A percentile compares a stretch with the other conserved stretches of the same genome.
Evolutionary conservation across 345 rosid species (phyloP).

Genomic region (Rhizophora apiculata): DNA sequence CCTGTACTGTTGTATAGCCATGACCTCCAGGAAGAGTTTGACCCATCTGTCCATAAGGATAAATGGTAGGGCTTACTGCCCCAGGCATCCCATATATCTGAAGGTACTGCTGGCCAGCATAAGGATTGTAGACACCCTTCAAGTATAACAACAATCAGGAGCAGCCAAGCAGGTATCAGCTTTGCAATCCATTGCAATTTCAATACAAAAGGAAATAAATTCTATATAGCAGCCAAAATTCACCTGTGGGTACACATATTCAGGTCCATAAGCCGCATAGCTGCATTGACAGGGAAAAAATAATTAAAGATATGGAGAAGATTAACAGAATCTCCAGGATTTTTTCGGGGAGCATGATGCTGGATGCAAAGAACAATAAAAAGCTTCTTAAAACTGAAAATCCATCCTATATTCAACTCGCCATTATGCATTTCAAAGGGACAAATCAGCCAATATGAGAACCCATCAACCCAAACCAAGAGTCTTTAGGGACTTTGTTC

Average conservation of each 20-base stretch:
- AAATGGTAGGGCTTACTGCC: constrained; percentile 49
- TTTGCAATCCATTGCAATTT: not conserved
- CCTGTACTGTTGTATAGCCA: constrained; percentile 62
- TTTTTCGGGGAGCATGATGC: constrained; percentile 6
- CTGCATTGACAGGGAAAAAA: constrained; percentile 39
- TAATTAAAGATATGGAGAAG: constrained; percentile 8
- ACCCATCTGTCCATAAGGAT: constrained; percentile 68
- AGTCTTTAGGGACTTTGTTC: constrained; percentile 1
- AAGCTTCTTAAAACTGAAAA: constrained; percentile 3
- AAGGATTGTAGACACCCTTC: constrained; percentile 71
- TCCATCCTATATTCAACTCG: constrained; percentile 18
- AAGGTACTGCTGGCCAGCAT: constrained; percentile 75
- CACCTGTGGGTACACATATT: constrained; percentile 82
- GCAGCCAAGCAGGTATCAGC: not conserved
- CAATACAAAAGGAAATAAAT: constrained; percentile 1
- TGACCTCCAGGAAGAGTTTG: constrained; percentile 65
- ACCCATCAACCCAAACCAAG: constrained; percentile 21
- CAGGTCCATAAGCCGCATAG: constrained; percentile 71
- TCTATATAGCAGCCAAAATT: constrained; percentile 8
- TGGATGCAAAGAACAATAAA: constrained; percentile 1
- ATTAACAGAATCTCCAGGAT: constrained; percentile 3
- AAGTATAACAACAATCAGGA: constrained; percentile 15
- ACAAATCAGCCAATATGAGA: constrained; percentile 10
- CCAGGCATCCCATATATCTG: constrained; percentile 80
- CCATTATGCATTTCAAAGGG: constrained; percentile 11